A percentile compares a stretch with the other conserved stretches of the same genome.
phyloP scores from a whole-genome alignment of 257 asterid genomes.

The Ocimum tenuiflorum region DNA sequence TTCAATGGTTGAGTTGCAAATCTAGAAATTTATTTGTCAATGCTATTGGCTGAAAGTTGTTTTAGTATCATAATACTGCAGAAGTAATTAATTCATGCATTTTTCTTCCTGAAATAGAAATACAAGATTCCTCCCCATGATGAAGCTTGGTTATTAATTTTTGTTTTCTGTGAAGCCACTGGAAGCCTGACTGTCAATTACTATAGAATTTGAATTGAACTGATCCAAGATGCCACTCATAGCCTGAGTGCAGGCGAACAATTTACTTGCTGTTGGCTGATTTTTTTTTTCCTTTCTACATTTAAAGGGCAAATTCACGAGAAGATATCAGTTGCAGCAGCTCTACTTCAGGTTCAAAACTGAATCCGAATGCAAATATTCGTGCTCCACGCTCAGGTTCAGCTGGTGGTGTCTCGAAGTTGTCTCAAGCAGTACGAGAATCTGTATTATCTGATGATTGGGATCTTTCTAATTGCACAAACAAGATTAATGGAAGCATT shows the following conservation, averaged over 20 bases:
- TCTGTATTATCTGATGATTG: slow-evolving; percentile 58
- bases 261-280: slow-evolving; percentile 16
- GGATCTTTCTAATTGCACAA: slow-evolving; percentile 74
- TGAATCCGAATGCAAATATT: slow-evolving; percentile 50
- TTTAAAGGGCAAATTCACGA: slow-evolving; percentile 53
- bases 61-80: slow-evolving; percentile 4
- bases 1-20: not conserved
- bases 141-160: not conserved
- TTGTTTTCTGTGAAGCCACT: not conserved
- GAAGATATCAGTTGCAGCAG: slow-evolving; percentile 77
- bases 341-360: slow-evolving; percentile 76
- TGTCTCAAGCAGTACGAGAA: slow-evolving; percentile 56
- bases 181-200: not conserved
- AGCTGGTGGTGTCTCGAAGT: slow-evolving; percentile 48
- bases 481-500: slow-evolving; percentile 47
- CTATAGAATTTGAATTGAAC: not conserved
- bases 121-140: not conserved
- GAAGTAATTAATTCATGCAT: not conserved
- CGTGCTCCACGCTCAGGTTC: slow-evolving; percentile 82
- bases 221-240: not conserved
- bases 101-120: not conserved
- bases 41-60: slow-evolving; percentile 4
- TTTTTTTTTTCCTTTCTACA: slow-evolving; percentile 6
- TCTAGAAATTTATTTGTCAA: not conserved
- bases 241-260: not conserved